Base-by-base conservation (phyloP, 306 rosid genomes). In the Prunus mongolica region DNA sequence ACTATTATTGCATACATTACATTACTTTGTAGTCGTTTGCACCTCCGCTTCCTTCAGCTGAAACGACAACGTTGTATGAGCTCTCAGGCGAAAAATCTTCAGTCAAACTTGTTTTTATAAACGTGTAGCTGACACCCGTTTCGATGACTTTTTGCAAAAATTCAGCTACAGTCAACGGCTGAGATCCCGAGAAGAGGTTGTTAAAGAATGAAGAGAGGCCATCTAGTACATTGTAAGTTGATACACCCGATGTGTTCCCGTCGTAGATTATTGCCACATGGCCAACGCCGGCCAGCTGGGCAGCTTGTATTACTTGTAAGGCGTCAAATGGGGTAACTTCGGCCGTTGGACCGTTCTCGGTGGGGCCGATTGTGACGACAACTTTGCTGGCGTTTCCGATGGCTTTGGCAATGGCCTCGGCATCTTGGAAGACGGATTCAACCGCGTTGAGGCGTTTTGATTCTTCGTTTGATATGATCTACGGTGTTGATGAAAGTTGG, bases 21-120 rank as follows among this genome's bases (percentile, higher is more conserved):
- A 95, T 95, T 95, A 95, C 99, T 95, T 95, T 95, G 93, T 87
- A 92, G 97, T 95, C 99, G 97, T 80, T 87, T 30, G 83, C 84
- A 77, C 87, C 71, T 9, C 82, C 34, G 79, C 82, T 82, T 88
- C 88, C 89, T 86, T 95, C 97, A 78, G 90, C 90, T 15, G 82
- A 80, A 32, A 95, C 88, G n/a, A 92, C 91, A n/a, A 95, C 87
- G 64, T 89, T 92, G 62, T 89, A 89, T 32, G 88, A 81, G 71
- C 92, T 84, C 82, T 95, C 99, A 0, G 87, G 90, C 0, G 90
- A 75, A 82, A 87, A 95, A 75, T 95, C 98, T 30, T 90, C 98
- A 0, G 91, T 87, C 87, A 95, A 85, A 73, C 85, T 87, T 4
- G 99, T 88, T 83, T 84, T 95, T 86, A 95, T 91, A 74, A 95